Percentiles rank a stretch among this genome's conserved stretches.
phyloP scores from a whole-genome alignment of 805 yeast genomes.

The Lipomyces starkeyi region DNA sequence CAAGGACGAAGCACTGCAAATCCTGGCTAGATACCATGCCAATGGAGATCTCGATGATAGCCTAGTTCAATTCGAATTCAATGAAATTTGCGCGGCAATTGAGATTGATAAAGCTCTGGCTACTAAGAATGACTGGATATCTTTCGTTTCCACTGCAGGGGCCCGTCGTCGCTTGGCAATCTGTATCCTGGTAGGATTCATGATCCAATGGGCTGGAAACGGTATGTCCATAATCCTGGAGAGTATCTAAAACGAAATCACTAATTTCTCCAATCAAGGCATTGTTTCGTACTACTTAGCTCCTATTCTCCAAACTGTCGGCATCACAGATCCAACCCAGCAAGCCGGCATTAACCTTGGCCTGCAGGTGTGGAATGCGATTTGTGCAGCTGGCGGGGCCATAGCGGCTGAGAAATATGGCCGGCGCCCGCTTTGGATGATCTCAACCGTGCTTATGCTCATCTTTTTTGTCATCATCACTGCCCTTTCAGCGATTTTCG shows the following conservation, averaged over 20 bases:
- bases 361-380: slow-evolving; percentile 54
- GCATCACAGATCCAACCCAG: slow-evolving; percentile 54
- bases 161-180: slow-evolving; percentile 54
- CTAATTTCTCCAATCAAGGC: slow-evolving; percentile 36
- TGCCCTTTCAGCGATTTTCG: slow-evolving; percentile 50
- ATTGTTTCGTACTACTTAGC: slow-evolving; percentile 58
- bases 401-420: slow-evolving; percentile 43
- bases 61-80: slow-evolving; percentile 34
- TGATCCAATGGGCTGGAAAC: slow-evolving; percentile 59
- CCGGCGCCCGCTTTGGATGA: slow-evolving; percentile 35
- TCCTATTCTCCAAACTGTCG: slow-evolving; percentile 59
- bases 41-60: slow-evolving; percentile 47
- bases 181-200: slow-evolving; percentile 46
- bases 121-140: slow-evolving; percentile 47
- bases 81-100: slow-evolving; percentile 51
- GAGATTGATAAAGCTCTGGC: slow-evolving; percentile 50
- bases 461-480: slow-evolving; percentile 54
- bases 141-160: slow-evolving; percentile 49
- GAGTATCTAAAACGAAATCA: too few species aligned
- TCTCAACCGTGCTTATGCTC: slow-evolving; percentile 50
- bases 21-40: slow-evolving; percentile 52
- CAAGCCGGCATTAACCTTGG: slow-evolving; percentile 60
- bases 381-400: slow-evolving; percentile 37
- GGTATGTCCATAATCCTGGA: slow-evolving; percentile 34
- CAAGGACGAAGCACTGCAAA: slow-evolving; percentile 51